Evolutionary conservation across 768 basidiomycete species (phyloP), one percentile per base, ranked within the genome.

Genomic region (Boletales sp.): DNA sequence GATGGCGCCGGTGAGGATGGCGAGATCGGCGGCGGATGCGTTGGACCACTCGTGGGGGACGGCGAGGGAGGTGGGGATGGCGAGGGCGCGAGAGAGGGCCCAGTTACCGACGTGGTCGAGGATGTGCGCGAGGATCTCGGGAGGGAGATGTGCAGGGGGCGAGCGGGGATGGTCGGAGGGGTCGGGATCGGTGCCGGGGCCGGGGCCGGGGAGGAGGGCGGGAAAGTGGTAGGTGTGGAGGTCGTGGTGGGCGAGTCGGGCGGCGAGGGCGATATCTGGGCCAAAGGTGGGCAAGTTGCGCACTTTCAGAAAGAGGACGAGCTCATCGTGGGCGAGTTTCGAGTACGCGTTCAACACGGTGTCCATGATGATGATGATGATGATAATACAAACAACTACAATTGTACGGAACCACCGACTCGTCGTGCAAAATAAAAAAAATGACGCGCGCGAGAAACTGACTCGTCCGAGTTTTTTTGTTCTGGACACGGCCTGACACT

Each of bases 401-500:
- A n/a, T n/a, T 76, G 71, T 76, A 62, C 49, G 67, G 73, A 70
- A 82, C 86, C 75, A 84, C 88, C 87, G 84, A 86, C 88, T 87
- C 88, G 74, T n/a, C n/a, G n/a, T n/a, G n/a, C n/a, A n/a, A n/a
- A n/a, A n/a, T n/a, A n/a, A n/a, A n/a, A n/a, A n/a, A n/a, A n/a
- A n/a, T n/a, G n/a, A n/a, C n/a, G n/a, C n/a, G n/a, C n/a, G n/a
- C n/a, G n/a, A n/a, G n/a, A n/a, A n/a, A n/a, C n/a, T n/a, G n/a
- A n/a, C n/a, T n/a, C n/a, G n/a, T n/a, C n/a, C n/a, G n/a, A n/a
- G n/a, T n/a, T n/a, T n/a, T n/a, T 82, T 86, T 72, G 52, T 57
- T 90, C 87, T 77, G 73, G 74, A 74, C 88, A 86, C 86, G 78
- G 76, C 84, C 75, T 88, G 88, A 90, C 88, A 88, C 88, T 90